Conservation (phyloP, 2,329 filamentous ascomycete species). For the Paraphoma sp. region DNA sequence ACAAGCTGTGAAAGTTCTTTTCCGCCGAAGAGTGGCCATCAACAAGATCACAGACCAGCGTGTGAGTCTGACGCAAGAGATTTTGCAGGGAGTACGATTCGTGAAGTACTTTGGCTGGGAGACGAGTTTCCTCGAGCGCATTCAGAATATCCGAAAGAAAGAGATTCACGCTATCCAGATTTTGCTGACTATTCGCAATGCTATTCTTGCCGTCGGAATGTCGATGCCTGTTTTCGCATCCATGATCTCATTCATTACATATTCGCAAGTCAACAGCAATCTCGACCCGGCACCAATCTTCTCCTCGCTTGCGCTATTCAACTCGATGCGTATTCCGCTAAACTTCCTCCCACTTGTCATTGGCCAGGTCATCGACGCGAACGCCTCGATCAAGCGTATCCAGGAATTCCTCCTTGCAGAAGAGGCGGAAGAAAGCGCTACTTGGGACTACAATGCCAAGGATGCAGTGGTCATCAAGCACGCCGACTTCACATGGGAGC, state of each 20-base stretch:
- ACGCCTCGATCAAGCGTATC: conserved; percentile 82
- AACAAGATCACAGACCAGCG: conserved; percentile 95
- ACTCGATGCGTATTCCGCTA: conserved; percentile 85
- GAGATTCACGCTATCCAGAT: conserved; percentile 88
- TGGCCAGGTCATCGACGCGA: conserved; percentile 88
- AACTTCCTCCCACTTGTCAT: conserved; percentile 89
- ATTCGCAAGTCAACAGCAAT: conserved; percentile 66
- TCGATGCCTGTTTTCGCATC: conserved; percentile 92
- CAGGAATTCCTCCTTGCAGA: conserved; percentile 88
- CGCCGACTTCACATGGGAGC: conserved; percentile 89
- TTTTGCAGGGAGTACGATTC: conserved; percentile 87
- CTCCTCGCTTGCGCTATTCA: conserved; percentile 93
- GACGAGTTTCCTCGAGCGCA: conserved; percentile 78
- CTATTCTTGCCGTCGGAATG: conserved; percentile 82
- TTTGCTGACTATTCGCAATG: conserved; percentile 82
- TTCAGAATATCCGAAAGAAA: conserved; percentile 73
- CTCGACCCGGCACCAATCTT: conserved; percentile 82
- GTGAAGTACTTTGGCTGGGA: conserved; percentile 99
- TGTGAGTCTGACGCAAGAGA: conserved; percentile 90
- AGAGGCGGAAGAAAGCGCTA: conserved; percentile 77
- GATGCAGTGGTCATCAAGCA: conserved; percentile 71
- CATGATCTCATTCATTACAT: conserved; percentile 92
- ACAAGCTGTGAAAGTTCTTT: conserved; percentile 76
- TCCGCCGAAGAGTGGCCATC: conserved; percentile 77
- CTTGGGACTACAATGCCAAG: conserved; percentile 60